Conservation (phyloP, 1,139 yeast species). For the Geotrichum candidum region DNA sequence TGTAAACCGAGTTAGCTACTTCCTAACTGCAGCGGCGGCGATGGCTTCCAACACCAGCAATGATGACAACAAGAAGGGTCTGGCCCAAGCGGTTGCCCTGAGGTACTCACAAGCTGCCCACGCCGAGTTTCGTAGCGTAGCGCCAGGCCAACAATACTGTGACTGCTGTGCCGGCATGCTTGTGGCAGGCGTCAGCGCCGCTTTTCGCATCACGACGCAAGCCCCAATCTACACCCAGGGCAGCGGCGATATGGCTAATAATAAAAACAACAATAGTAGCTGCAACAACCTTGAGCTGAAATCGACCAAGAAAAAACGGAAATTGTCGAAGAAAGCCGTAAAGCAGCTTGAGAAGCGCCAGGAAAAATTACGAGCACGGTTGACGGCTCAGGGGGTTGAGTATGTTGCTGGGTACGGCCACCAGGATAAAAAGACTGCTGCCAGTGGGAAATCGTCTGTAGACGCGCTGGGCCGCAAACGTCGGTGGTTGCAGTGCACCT, state of each 20-base stretch:
- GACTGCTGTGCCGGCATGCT: not conserved
- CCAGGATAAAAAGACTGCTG: not conserved
- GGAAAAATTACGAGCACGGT: not conserved
- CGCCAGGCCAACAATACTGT: not conserved
- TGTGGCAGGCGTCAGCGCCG: not conserved
- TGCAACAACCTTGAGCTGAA: not conserved
- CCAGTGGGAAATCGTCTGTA: not conserved
- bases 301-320: not conserved
- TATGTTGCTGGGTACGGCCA: not conserved
- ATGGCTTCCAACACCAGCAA: not conserved
- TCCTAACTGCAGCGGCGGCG: not conserved
- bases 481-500: not conserved
- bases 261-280: not conserved
- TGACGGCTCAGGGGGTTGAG: not conserved
- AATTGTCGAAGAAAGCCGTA: not conserved
- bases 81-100: not conserved
- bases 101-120: not conserved
- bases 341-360: not conserved
- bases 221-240: not conserved
- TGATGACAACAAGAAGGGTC: not conserved
- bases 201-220: not conserved
- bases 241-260: not conserved
- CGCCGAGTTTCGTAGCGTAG: not conserved
- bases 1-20: not conserved
- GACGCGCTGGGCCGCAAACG: not conserved